Conservation (phyloP, 2,329 filamentous ascomycete species). For the Calycina herbarum region DNA sequence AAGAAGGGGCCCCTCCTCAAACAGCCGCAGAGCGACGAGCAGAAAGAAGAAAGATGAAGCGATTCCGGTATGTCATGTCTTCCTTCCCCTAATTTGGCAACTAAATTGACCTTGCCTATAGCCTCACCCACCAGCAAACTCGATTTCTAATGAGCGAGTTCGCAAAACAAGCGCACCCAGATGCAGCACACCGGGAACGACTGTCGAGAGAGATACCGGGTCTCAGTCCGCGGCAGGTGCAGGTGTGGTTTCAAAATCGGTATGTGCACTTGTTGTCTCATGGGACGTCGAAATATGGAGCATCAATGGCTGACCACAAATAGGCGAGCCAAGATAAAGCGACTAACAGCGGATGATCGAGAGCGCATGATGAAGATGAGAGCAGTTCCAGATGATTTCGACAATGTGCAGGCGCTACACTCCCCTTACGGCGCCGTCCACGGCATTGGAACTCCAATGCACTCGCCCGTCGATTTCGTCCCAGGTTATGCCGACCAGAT, state of each 20-base stretch:
- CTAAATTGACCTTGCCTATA: conserved; percentile 45
- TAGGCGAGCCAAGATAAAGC: conserved; percentile 71
- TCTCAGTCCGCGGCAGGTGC: conserved; percentile 86
- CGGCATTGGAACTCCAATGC: conserved; percentile 37
- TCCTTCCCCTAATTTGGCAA: neutral
- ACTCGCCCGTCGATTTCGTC: conserved; percentile 37
- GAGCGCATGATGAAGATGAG: conserved; percentile 73
- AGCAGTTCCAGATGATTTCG: conserved; percentile 69
- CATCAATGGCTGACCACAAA: conserved; percentile 15
- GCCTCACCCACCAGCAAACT: conserved; percentile 95
- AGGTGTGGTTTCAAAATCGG: conserved; percentile 99
- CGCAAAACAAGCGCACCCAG: conserved; percentile 88
- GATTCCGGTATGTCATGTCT: conserved; percentile 63
- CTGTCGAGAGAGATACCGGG: conserved; percentile 89
- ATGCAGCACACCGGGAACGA: conserved; percentile 85
- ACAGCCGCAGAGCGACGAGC: conserved; percentile 58
- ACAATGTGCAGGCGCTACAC: conserved; percentile 68
- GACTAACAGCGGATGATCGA: conserved; percentile 67
- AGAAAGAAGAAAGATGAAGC: conserved; percentile 69
- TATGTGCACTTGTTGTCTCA: conserved; percentile 45
- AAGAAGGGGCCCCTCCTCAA: conserved; percentile 47
- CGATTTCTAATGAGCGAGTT: conserved; percentile 97
- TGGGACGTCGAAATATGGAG: neutral
- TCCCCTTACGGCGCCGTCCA: conserved; percentile 61
- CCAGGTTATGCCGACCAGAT: conserved; percentile 56